Evolutionary conservation across 768 basidiomycete genomes (phyloP).

Genomic region (Lentinula raphanica): DNA sequence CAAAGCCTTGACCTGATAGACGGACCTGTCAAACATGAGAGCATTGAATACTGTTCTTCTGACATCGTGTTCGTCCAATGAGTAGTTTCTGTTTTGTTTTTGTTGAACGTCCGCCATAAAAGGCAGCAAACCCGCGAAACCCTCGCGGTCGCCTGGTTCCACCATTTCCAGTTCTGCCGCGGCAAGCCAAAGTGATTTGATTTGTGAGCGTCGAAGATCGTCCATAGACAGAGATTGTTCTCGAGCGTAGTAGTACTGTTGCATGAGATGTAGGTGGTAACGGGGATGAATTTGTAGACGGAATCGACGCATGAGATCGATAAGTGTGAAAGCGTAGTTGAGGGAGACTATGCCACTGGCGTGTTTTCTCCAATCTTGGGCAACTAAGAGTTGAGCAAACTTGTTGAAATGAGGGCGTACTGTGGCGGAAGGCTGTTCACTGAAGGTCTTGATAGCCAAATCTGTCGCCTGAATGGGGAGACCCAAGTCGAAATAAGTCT

Average conservation of each 20-base stretch:
- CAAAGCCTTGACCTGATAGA: conserved; percentile 1
- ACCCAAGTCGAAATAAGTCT: not conserved
- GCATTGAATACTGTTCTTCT: not conserved
- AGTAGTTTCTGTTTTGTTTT: not conserved
- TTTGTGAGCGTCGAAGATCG: not conserved
- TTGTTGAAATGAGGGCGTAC: not conserved
- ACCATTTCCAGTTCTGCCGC: not conserved
- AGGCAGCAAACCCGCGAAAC: conserved; percentile 28
- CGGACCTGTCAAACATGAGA: not conserved
- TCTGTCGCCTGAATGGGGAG: not conserved
- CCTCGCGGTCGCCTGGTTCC: not conserved
- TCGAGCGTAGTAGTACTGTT: not conserved
- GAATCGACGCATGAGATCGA: not conserved
- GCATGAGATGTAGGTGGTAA: not conserved
- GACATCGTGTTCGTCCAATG: not conserved
- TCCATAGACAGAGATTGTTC: not conserved
- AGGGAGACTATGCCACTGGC: not conserved
- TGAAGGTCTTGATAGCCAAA: not conserved
- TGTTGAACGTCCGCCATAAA: conserved; percentile 34
- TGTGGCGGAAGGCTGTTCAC: not conserved
- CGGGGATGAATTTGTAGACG: not conserved
- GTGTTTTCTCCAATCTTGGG: not conserved
- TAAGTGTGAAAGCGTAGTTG: not conserved
- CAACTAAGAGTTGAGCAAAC: not conserved
- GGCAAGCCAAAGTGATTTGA: not conserved